Evolutionary conservation across 352 stramenopile species (phyloP), one percentile per base, ranked within the genome.

Genomic region (Peronospora farinosa): DNA sequence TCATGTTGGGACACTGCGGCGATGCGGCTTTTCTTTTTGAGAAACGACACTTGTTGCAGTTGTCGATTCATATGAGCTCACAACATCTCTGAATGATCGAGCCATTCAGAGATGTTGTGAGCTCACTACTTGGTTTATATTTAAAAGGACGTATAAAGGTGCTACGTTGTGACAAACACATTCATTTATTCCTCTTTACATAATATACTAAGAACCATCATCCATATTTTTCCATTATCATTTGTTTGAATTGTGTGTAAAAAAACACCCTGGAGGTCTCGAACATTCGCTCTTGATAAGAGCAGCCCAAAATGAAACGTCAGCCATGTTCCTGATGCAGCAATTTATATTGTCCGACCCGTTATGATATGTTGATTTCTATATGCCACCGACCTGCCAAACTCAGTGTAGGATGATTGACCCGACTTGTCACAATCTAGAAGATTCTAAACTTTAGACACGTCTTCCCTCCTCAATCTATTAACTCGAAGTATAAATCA

Each of bases 361-460:
- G 13, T 13, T 7, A 0, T 17, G 6, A 12, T 3, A 0, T 10
- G 11, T 43, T 51, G 1, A 16, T 15, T 33, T 33, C 0, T 1
- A 47, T 63, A 55, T 11, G 51, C 45, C 23, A 51, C 47, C 52
- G 45, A 65, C 55, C 60, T 65, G 9, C 15, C 9, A 41, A 7
- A 54, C 3, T 52, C 0, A 15, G 56, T 59, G 9, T 1, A 28
- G 25, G 21, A 59, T 36, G 51, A 2, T 57, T 44, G 3, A 16
- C 10, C 27, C 47, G 30, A 11, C 40, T 45, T 31, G 48, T 62
- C 41, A 43, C 68, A 79, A 78, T 86, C 74, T 86, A 84, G 75
- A 86, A 86, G 55, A 56, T 86, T 86, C 75, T 47, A 84, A 61
- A 32, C n/a, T n/a, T 16, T 23, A 27, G 54, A 43, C 27, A 54